Evolutionary conservation across 148 eudicot species (phyloP).

Genomic region (Rhododendron kiyosumense): DNA sequence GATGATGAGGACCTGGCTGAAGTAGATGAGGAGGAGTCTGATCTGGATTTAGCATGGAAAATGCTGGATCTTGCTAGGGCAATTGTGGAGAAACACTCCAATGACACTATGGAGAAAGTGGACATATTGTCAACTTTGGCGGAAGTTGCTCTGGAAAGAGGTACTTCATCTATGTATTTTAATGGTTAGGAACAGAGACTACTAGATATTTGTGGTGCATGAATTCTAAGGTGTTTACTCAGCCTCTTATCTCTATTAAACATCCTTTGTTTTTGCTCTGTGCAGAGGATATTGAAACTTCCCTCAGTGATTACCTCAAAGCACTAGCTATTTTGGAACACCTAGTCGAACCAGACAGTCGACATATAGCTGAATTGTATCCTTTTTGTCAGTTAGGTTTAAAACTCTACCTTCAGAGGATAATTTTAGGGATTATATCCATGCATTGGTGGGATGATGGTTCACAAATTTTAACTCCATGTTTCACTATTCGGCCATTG

Average conservation of each 20-base stretch:
- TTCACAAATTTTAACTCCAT: neutral
- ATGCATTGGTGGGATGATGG: neutral
- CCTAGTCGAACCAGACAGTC: slow-evolving; percentile 81
- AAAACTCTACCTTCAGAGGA: neutral
- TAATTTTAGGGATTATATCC: neutral
- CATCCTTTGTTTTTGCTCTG: neutral
- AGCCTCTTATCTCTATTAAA: neutral
- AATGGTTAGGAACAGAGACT: neutral
- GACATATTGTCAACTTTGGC: slow-evolving; percentile 88
- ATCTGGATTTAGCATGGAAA: slow-evolving; percentile 94
- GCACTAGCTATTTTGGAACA: slow-evolving; percentile 80
- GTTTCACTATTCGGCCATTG: neutral
- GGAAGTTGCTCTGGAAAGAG: slow-evolving; percentile 97
- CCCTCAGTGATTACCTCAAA: slow-evolving; percentile 81
- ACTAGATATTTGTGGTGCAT: neutral
- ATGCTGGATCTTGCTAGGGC: slow-evolving; percentile 96
- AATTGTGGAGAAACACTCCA: slow-evolving; percentile 67
- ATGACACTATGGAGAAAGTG: slow-evolving; percentile 74
- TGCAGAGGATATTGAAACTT: slow-evolving; percentile 94
- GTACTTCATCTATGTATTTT: slow-evolving; percentile 24
- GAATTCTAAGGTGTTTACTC: neutral
- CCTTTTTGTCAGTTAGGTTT: slow-evolving; percentile 27
- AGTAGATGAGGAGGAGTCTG: slow-evolving; percentile 92
- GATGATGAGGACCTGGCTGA: slow-evolving; percentile 51
- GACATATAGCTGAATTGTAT: slow-evolving; percentile 86